Evolutionary conservation across 139 green algal genomes (phyloP), one percentile per base, ranked within the genome.

Genomic region (Chlamydomonas sp.): DNA sequence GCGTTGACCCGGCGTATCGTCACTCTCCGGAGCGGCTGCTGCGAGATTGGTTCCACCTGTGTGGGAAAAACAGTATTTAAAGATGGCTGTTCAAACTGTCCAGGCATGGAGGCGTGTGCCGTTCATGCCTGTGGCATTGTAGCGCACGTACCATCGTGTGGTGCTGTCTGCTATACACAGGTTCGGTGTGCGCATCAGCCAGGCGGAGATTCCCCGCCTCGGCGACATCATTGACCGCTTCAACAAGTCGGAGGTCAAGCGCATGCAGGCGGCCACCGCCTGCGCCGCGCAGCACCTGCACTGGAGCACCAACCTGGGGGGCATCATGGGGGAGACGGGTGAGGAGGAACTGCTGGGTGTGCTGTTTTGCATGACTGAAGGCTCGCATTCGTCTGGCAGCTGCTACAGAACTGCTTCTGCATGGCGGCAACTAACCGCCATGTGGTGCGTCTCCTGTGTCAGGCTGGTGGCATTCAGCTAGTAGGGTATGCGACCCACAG

Each of bases 241-340:
- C 16, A 81, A 49, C 5, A 57, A 74, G 10, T 60, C 72, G 61
- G 71, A 86, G 61, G 75, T 88, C 16, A 14, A 16, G 31, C 6
- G 17, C 20, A 85, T 78, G 73, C 81, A 91, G 76, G 20, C 14
- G 61, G 82, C 82, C 62, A 84, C 86, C 1, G 74, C 71, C 18
- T 93, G 90, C 73, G 90, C 90, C 0, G 90, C 90, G 69, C 90
- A 93, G 79, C 90, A 93, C 75, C 85, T 93, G 63, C 90, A 93
- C 75, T 93, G 90, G 90, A 88, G 74, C 83, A 82, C 77, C 74
- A 93, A 90, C 84, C 63, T 93, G 61, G 90, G 90, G 0, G 83
- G 90, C 79, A 91, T 93, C 74, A 89, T 91, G 84, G 61, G 80
- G n/a, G 89, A 90, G 79, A 92, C 89, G 2, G 76, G 84, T 84